A percentile compares a stretch with the other conserved stretches of the same genome.
phyloP scores from a whole-genome alignment of 2,329 filamentous ascomycete genomes.

The Cladophialophora carrionii region DNA sequence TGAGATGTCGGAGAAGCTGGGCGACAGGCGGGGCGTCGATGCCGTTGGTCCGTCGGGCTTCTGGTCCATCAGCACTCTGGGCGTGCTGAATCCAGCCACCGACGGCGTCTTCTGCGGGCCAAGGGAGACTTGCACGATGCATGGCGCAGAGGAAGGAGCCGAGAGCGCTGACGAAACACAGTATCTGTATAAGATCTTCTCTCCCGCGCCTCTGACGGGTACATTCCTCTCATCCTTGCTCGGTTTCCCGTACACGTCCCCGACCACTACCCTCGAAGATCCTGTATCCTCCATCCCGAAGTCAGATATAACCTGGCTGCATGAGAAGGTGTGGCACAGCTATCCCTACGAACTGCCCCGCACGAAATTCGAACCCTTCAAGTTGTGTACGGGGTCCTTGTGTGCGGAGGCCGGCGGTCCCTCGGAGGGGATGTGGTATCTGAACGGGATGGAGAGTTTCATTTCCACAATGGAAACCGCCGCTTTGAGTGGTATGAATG shows the following conservation, averaged over 20 bases:
- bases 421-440: conserved; percentile 48
- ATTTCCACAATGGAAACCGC: conserved; percentile 98
- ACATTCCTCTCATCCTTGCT: conserved; percentile 56
- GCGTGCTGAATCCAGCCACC: conserved; percentile 61
- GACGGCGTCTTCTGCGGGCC: conserved; percentile 35
- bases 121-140: conserved; percentile 7
- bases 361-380: conserved; percentile 81
- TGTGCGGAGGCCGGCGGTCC: neutral
- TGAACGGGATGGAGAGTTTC: conserved; percentile 79
- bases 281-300: conserved; percentile 40
- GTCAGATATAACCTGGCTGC: conserved; percentile 70
- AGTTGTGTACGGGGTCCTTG: conserved; percentile 39
- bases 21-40: conserved; percentile 46
- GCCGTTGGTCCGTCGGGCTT: conserved; percentile 76
- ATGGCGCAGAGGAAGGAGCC: neutral
- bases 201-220: conserved; percentile 53
- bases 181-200: conserved; percentile 70
- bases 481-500: conserved; percentile 76
- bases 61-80: conserved; percentile 80
- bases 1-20: conserved; percentile 53
- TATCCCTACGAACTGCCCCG: conserved; percentile 86
- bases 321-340: conserved; percentile 76
- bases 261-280: conserved; percentile 28
- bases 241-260: conserved; percentile 44
- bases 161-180: conserved; percentile 30